Conservation (phyloP, 352 stramenopile genomes). For the Phytophthora hibernalis region DNA sequence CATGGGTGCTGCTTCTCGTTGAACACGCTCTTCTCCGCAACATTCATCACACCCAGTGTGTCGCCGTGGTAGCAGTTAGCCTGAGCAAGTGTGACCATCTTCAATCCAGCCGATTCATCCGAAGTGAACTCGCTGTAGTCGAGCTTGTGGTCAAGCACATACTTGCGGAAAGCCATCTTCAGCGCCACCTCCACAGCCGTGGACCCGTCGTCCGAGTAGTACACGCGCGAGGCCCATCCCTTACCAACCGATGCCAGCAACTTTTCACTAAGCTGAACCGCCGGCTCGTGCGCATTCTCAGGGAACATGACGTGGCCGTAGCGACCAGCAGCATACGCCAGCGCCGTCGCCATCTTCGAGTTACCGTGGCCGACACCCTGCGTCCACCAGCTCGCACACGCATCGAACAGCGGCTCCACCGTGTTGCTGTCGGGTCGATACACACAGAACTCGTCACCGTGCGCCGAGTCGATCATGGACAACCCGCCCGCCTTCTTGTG, state of each 20-base stretch:
- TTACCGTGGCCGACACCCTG: conserved; percentile 93
- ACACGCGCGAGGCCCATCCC: conserved; percentile 87
- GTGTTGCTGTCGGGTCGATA: conserved; percentile 58
- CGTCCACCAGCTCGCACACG: conserved; percentile 94
- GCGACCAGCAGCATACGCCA: conserved; percentile 89
- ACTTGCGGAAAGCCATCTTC: conserved; percentile 94
- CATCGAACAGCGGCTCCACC: conserved; percentile 85
- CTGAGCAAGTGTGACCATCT: conserved; percentile 86
- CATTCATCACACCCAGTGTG: conserved; percentile 92
- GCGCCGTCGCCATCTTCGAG: conserved; percentile 83
- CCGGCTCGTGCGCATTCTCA: conserved; percentile 89
- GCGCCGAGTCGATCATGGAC: conserved; percentile 90
- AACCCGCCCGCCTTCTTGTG: conserved; percentile 87
- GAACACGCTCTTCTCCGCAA: conserved; percentile 91
- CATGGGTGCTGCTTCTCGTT: conserved; percentile 93
- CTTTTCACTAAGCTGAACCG: conserved; percentile 79
- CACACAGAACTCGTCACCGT: conserved; percentile 87
- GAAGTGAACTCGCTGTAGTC: conserved; percentile 59
- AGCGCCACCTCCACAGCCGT: conserved; percentile 92
- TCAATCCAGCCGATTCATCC: conserved; percentile 38
- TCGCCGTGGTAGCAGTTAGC: conserved; percentile 93
- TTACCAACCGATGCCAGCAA: conserved; percentile 83
- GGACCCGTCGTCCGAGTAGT: conserved; percentile 93
- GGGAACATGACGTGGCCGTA: conserved; percentile 95
- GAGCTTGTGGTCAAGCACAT: conserved; percentile 70